phyloP scores from a whole-genome alignment of 495 filamentous ascomycete genomes.

The Daldinia concentrica region DNA sequence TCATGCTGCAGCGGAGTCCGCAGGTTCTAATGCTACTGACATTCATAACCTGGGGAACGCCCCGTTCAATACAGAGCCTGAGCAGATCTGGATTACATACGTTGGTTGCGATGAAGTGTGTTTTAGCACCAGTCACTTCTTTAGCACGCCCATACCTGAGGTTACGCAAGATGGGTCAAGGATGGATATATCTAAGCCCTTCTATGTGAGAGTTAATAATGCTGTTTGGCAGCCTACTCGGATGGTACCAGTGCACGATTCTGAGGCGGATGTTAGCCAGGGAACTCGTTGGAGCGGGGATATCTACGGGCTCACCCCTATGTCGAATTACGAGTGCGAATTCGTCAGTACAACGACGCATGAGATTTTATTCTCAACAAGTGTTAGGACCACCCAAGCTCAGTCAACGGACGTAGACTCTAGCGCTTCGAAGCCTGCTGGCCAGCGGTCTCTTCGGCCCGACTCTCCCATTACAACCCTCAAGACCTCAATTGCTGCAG shows the following conservation, averaged over 20 bases:
- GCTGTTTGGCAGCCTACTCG: slow-evolving; percentile 86
- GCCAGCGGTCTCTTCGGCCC: slow-evolving; percentile 71
- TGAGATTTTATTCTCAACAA: slow-evolving; percentile 77
- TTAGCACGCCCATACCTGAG: slow-evolving; percentile 48
- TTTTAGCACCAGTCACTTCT: slow-evolving; percentile 79
- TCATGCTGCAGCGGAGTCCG: slow-evolving; percentile 76
- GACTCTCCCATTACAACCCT: slow-evolving; percentile 91
- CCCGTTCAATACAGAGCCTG: slow-evolving; percentile 74
- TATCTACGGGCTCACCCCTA: slow-evolving; percentile 86
- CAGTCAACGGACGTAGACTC: slow-evolving; percentile 68
- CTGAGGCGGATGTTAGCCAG: slow-evolving; percentile 56
- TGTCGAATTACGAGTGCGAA: slow-evolving; percentile 85
- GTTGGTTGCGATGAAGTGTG: slow-evolving; percentile 83
- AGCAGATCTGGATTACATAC: slow-evolving; percentile 86
- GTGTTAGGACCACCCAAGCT: slow-evolving; percentile 79
- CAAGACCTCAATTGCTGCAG: slow-evolving; percentile 83
- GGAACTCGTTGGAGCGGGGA: slow-evolving; percentile 76
- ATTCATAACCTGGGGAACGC: slow-evolving; percentile 82
- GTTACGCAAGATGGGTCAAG: slow-evolving; percentile 54
- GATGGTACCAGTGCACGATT: slow-evolving; percentile 68
- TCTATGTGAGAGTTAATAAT: slow-evolving; percentile 88
- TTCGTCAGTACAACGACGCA: slow-evolving; percentile 80
- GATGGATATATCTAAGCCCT: slow-evolving; percentile 74
- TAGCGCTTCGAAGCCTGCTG: slow-evolving; percentile 53
- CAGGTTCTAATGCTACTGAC: slow-evolving; percentile 77